Conservation (phyloP, 805 yeast species). For the Ogataea methanolica region DNA sequence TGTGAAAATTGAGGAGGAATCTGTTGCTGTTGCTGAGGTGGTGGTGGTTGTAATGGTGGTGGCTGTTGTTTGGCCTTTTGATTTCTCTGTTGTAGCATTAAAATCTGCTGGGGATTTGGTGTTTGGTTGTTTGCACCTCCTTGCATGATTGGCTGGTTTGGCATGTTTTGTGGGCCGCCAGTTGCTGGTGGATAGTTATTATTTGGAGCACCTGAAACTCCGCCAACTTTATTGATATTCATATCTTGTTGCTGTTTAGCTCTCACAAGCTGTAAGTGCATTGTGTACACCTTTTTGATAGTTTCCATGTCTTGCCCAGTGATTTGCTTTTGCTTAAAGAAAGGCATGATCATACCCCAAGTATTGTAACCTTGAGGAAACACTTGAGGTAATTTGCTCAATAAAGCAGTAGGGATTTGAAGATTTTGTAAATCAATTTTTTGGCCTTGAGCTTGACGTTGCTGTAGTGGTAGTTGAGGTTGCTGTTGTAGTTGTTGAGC, state of each 20-base stretch:
- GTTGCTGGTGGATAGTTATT: constrained; percentile 11
- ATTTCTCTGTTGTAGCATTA: constrained; percentile 31
- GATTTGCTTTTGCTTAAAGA: constrained; percentile 49
- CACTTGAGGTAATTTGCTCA: constrained; percentile 59
- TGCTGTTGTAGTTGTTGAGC: constrained; percentile 3
- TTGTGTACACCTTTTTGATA: constrained; percentile 62
- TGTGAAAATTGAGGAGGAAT: constrained; percentile 1
- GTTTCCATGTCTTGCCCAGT: constrained; percentile 54
- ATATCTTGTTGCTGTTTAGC: constrained; percentile 36
- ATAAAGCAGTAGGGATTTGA: constrained; percentile 67
- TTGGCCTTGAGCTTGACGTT: constrained; percentile 6
- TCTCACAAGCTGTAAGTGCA: constrained; percentile 56
- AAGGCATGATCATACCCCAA: constrained; percentile 74
- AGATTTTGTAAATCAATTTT: constrained; percentile 49
- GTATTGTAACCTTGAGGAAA: constrained; percentile 75
- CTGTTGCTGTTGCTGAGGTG: constrained; percentile 21
- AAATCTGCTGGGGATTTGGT: constrained; percentile 29
- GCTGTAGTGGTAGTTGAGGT: constrained; percentile 3
- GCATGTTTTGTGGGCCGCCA: constrained; percentile 4
- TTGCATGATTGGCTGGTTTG: constrained; percentile 6
- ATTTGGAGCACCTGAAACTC: constrained; percentile 3
- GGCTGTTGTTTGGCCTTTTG: constrained; percentile 26
- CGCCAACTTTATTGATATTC: constrained; percentile 8
- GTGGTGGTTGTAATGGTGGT: constrained; percentile 10
- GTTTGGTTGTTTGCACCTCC: constrained; percentile 8